Base-by-base conservation (phyloP, 2,329 filamentous ascomycete species). In the Clonostachys solani region DNA sequence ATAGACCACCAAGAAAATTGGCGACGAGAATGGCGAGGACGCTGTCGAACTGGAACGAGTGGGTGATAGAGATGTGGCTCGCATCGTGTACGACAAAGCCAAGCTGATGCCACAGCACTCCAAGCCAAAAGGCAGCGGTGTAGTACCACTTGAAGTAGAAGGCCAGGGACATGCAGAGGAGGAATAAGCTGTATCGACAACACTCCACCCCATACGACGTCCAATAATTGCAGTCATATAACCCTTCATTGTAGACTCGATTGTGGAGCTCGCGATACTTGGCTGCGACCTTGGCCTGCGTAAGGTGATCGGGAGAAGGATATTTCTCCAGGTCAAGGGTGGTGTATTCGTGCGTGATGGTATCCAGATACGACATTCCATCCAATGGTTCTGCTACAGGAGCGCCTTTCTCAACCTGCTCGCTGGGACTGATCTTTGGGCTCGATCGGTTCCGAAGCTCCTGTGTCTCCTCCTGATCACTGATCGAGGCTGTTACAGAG, bases 1-100 rank as follows among this genome's bases (percentile, higher is more conserved):
- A 96, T 34, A 99, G 69, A 0, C 94, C 94, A 35, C 94, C 94
- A 17, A 94, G 72, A 57, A 87, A 97, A 63, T 96, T 87, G 46
- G 92, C 91, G 58, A 96, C 87, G 53, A 95, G 70, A 60, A 97
- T 96, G 43, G 90, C 92, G 52, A 99, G 89, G 43, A 87, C 75
- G 2, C 86, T 87, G 65, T 99, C 94, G 37, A 83, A 68, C 44
- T 87, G 84, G 63, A 92, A 97, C 61, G 85, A 77, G 67, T 97
- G 92, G 3, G 94, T 99, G 57, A 99, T 96, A 54, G 89, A 92
- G 87, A 96, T 95, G 66, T 99, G 94, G 7, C 90, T 92, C 44
- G 92, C 89, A 73, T 99, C 94, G 66, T 99, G 94, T 50, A 89
- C 94, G 2, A 86, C 86, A 62, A 99, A 99, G 45, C 92, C 87